A percentile compares a stretch with the other conserved stretches of the same genome.
phyloP scores from a whole-genome alignment of 768 basidiomycete genomes.

The Imleria badia region DNA sequence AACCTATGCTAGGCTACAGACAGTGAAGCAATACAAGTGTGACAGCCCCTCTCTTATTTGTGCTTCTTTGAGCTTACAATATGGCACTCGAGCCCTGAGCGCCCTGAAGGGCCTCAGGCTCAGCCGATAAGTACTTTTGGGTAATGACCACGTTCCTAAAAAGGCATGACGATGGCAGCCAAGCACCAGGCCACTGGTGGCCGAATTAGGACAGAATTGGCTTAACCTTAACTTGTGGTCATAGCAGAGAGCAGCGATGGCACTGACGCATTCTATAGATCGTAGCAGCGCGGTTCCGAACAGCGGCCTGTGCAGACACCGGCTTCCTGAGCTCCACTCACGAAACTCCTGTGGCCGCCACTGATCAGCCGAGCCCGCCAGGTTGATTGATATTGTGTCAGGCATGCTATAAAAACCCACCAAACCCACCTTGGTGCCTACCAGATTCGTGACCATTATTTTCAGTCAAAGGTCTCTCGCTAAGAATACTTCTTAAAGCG shows the following conservation, averaged over 20 bases:
- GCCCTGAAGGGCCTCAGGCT: too few relatives aligned
- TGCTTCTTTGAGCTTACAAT: neutral
- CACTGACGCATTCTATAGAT: neutral
- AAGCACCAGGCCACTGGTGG: neutral
- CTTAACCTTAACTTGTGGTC: neutral
- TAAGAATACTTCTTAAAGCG: neutral
- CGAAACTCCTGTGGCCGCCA: neutral
- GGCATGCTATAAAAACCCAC: slow-evolving; percentile 5
- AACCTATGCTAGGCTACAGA: slow-evolving; percentile 22
- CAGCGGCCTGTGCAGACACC: neutral
- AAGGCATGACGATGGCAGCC: neutral
- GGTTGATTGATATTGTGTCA: neutral
- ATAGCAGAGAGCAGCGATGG: neutral
- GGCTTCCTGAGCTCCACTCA: neutral
- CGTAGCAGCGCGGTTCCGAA: neutral
- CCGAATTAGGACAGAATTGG: neutral
- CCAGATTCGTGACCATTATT: neutral
- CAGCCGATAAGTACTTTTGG: too few relatives aligned
- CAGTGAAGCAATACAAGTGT: neutral
- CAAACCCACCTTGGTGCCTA: neutral
- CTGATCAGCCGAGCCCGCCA: neutral
- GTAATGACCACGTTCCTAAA: too few relatives aligned
- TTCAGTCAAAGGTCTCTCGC: neutral
- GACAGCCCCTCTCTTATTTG: neutral
- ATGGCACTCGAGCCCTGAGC: too few relatives aligned